Conservation (phyloP, 768 basidiomycete species). For the Cyclocybe cylindracea region DNA sequence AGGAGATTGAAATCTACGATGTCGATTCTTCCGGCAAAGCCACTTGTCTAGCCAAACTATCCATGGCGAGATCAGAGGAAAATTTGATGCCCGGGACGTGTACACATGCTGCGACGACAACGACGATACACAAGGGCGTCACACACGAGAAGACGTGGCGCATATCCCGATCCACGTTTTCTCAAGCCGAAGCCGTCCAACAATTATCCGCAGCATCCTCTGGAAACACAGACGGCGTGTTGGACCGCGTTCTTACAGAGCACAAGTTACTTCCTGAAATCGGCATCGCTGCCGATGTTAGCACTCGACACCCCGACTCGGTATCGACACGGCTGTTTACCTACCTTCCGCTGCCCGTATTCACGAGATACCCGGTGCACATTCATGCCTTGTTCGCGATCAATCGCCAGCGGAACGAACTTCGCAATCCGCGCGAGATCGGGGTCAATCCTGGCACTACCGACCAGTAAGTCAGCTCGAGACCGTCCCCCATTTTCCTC, state of each 20-base stretch:
- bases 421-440: slow-evolving; percentile 41
- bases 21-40: slow-evolving; percentile 26
- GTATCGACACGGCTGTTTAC: slow-evolving; percentile 47
- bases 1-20: slow-evolving; percentile 40
- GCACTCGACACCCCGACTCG: not conserved
- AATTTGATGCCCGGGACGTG: not conserved
- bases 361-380: slow-evolving; percentile 45
- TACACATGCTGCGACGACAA: slow-evolving; percentile 16
- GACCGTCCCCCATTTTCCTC: not conserved
- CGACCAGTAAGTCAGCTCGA: slow-evolving; percentile 37
- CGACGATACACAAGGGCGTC: slow-evolving; percentile 5
- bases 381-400: slow-evolving; percentile 49
- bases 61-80: slow-evolving; percentile 11
- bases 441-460: slow-evolving; percentile 36
- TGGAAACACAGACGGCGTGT: slow-evolving; percentile 15
- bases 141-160: slow-evolving; percentile 28
- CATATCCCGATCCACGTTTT: slow-evolving; percentile 30
- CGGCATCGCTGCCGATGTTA: slow-evolving; percentile 27
- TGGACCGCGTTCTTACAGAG: slow-evolving; percentile 20
- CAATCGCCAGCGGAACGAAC: slow-evolving; percentile 43
- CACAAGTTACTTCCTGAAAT: slow-evolving; percentile 45
- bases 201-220: slow-evolving; percentile 26
- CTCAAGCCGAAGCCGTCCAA: slow-evolving; percentile 21
- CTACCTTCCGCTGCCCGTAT: slow-evolving; percentile 46
- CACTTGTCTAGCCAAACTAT: slow-evolving; percentile 16